Conservation (phyloP, 306 rosid genomes). For the Glycine latifolia region DNA sequence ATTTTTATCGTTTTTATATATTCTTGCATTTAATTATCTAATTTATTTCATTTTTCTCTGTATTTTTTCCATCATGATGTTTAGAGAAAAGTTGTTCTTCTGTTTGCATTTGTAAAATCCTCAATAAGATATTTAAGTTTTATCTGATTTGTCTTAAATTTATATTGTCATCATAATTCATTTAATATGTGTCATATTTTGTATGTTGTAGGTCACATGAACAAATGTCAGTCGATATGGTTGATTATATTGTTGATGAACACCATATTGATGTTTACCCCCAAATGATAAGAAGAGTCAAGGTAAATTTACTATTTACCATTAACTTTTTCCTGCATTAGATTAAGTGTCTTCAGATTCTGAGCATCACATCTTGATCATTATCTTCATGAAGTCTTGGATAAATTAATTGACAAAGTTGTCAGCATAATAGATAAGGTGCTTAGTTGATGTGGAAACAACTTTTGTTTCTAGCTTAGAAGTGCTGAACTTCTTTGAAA, state of each 20-base stretch:
- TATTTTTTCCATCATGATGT: background rate
- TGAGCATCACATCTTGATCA: conserved; percentile 31
- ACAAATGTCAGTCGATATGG: conserved; percentile 84
- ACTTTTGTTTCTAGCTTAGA: conserved; percentile 21
- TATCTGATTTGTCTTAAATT: conserved; percentile 26
- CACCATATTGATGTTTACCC: conserved; percentile 78
- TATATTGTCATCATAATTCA: background rate
- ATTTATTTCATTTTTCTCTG: conserved; percentile 36
- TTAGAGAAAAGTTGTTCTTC: background rate
- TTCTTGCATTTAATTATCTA: conserved; percentile 23
- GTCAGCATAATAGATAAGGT: background rate
- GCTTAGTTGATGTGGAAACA: conserved; percentile 14
- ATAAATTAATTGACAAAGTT: conserved; percentile 18
- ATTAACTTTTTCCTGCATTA: background rate
- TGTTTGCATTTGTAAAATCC: conserved; percentile 40
- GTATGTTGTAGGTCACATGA: conserved; percentile 80
- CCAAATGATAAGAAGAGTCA: conserved; percentile 74
- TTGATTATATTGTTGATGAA: conserved; percentile 81
- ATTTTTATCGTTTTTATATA: background rate
- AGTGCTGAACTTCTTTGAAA: background rate
- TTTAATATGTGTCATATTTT: conserved; percentile 22
- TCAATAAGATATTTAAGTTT: background rate
- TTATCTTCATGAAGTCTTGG: background rate
- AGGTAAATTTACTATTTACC: conserved; percentile 56
- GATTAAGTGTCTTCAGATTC: conserved; percentile 7